These are phyloP conservation scores for Sporobolomyces roseus DNA, from an alignment of 768 basidiomycete species.

Conservation along the genomic window DNA sequence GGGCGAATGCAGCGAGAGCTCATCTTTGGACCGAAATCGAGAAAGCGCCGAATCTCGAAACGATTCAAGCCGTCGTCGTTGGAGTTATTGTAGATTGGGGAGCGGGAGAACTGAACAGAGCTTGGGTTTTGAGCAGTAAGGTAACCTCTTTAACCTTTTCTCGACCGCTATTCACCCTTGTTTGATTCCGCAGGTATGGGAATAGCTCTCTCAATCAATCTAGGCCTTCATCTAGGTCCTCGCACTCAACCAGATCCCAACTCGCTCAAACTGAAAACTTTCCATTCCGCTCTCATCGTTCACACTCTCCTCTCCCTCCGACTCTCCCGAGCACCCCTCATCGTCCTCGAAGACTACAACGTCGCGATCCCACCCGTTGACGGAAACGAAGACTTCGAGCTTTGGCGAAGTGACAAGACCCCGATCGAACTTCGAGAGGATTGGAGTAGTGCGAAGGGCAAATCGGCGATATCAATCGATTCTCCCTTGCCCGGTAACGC, in stretches of 20 bases:
- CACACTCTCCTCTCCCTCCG: constrained; percentile 35
- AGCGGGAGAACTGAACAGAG: constrained; percentile 18
- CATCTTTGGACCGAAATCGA: constrained; percentile 17
- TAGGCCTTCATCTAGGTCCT: constrained; percentile 6
- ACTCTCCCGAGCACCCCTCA: constrained; percentile 17
- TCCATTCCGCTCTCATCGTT: constrained; percentile 32
- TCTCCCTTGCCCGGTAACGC: background rate
- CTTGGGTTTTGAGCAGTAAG: constrained; percentile 33
- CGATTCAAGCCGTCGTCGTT: constrained; percentile 15
- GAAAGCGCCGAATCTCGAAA: constrained; percentile 10
- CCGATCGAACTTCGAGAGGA: constrained; percentile 20
- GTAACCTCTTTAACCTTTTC: no score
- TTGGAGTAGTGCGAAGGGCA: no score
- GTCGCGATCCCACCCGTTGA: constrained; percentile 28
- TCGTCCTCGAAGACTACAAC: constrained; percentile 34
- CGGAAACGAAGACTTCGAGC: constrained; percentile 33
- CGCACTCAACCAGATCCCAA: constrained; percentile 10
- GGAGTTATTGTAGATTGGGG: constrained; percentile 26
- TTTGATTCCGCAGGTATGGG: constrained; percentile 6
- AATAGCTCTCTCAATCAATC: constrained; percentile 20
- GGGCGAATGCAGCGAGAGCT: constrained; percentile 20
- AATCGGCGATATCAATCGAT: background rate
- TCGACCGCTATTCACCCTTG: background rate
- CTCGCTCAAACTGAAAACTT: constrained; percentile 21
- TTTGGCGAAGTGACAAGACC: constrained; percentile 36